phyloP scores from a whole-genome alignment of 2,329 filamentous ascomycete species.

The Cephalotrichum gorgonifer region DNA sequence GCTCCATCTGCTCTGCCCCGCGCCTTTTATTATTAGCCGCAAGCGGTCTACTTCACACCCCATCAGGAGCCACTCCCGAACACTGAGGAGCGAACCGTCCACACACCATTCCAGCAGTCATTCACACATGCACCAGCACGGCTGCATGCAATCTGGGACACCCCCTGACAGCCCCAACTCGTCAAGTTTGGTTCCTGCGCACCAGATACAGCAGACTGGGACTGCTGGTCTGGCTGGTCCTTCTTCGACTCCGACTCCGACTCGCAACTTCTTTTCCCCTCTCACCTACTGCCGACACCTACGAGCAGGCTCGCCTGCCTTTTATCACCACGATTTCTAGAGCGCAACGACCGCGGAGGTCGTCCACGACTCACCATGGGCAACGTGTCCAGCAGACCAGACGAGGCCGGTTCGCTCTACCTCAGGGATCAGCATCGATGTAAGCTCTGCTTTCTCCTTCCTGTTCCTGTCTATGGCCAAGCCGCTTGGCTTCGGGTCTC shows the following conservation, averaged over 20 bases:
- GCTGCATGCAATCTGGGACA: neutral
- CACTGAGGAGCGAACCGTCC: neutral
- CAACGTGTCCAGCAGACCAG: slow-evolving; percentile 78
- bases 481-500: neutral
- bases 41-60: too few species aligned
- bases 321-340: neutral
- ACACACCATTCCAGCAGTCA: neutral
- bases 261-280: neutral
- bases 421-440: slow-evolving; percentile 86
- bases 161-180: neutral
- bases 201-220: neutral
- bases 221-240: neutral
- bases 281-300: neutral
- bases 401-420: slow-evolving; percentile 71
- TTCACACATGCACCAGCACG: neutral
- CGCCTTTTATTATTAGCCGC: too few species aligned
- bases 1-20: too few species aligned
- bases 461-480: neutral
- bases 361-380: slow-evolving; percentile 57
- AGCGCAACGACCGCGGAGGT: neutral
- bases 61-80: neutral
- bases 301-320: too few species aligned
- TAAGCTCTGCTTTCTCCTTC: slow-evolving; percentile 36
- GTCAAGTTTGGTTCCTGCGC: neutral
- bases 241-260: too few species aligned